Base-by-base conservation (phyloP, 2,329 filamentous ascomycete species). In the Aureobasidium leucospermi region DNA sequence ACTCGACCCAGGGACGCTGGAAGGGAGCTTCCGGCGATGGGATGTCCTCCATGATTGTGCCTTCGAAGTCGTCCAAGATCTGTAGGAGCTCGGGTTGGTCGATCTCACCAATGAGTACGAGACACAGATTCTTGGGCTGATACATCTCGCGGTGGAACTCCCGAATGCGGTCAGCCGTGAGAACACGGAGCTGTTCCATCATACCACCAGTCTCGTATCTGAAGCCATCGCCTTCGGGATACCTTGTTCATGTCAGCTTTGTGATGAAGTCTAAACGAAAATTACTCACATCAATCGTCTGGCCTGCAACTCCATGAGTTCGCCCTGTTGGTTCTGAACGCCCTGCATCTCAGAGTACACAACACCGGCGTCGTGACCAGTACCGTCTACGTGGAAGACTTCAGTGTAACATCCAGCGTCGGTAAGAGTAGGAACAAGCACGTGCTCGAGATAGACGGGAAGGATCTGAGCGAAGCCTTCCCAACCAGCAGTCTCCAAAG, bases 261-360 rank as follows among this genome's bases (percentile, higher is more conserved):
- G 2, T 11, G 19, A 31, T 28, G 6, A 11, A 0, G 3, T 1
- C 4, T n/a, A 1, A 28, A 0, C 7, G 2, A 13, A 23, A 7
- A 6, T 19, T 16, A 53, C 58, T 53, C 10, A 60, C 38, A 96
- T 78, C 46, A 94, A 77, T 2, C 89, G 85, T 42, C 89, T 86
- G 56, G 90, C 87, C 64, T 84, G 83, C 60, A 96, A 79, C 64
- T 96, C 90, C 83, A 97, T 96, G 61, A 97, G 83, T 71, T 96
- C 90, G 7, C 81, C 79, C 65, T 88, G 86, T 56, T 85, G 86
- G 70, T 96, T 96, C 70, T 97, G 89, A 2, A 96, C 85, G 28
- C 87, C 94, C 74, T 99, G 94, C 94, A 99, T 99, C 75, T 99
- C 94, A 0, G 93, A 96, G 74, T 99, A 99, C 8, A 99, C 94